phyloP scores from a whole-genome alignment of 192 early-diverging fungal genomes.

The Thoreauomyces humboldtii region DNA sequence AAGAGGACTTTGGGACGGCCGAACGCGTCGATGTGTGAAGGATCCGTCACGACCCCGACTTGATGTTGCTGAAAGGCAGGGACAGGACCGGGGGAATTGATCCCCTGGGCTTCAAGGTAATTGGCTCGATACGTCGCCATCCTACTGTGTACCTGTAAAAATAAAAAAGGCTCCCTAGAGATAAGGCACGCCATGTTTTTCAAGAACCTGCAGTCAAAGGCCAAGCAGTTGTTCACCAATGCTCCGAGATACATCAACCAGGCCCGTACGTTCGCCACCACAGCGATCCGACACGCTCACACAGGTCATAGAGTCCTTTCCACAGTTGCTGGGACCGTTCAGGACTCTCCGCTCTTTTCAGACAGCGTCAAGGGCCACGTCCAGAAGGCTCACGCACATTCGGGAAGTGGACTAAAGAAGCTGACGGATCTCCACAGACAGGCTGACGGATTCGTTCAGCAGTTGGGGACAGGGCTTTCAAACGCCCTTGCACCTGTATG shows the following conservation, averaged over 20 bases:
- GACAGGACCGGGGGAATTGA: neutral
- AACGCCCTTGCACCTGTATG: no score
- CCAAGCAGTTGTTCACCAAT: slow-evolving; percentile 2
- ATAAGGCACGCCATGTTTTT: no score
- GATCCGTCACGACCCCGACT: neutral
- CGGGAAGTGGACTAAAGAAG: neutral
- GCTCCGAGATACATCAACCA: neutral
- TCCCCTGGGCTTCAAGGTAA: neutral
- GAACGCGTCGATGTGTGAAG: neutral
- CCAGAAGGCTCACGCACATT: neutral
- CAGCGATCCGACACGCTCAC: neutral
- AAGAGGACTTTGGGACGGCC: neutral
- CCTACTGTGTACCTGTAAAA: neutral
- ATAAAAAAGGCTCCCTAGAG: no score
- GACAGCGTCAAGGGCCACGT: neutral
- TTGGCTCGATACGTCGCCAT: neutral
- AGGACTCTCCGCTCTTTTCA: neutral
- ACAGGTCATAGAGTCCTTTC: neutral
- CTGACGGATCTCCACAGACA: neutral
- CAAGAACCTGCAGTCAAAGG: neutral
- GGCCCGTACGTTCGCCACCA: neutral
- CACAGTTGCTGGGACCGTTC: neutral
- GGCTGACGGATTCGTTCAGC: neutral
- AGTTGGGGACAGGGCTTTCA: no score
- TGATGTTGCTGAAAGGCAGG: slow-evolving; percentile 1